Evolutionary conservation across 768 basidiomycete species (phyloP).

Genomic region (Collybia sordida): DNA sequence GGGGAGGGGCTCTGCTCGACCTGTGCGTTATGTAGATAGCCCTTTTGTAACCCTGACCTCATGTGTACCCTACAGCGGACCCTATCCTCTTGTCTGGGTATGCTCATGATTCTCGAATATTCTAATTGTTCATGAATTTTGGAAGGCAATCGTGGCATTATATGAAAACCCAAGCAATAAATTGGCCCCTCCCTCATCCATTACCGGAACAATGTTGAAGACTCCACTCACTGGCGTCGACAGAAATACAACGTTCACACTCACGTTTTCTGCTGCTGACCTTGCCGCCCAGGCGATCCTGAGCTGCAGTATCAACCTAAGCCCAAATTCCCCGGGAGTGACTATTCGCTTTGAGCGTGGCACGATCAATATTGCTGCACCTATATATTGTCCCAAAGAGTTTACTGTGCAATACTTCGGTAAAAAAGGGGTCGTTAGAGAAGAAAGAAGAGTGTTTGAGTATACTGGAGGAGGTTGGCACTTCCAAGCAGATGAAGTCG

Average conservation of each 20-base stretch:
- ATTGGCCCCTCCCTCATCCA: conserved; percentile 48
- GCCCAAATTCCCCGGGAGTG: conserved; percentile 48
- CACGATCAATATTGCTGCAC: conserved; percentile 59
- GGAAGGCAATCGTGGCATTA: conserved; percentile 70
- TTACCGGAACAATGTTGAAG: conserved; percentile 75
- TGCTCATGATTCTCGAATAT: conserved; percentile 11
- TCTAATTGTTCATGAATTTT: background rate
- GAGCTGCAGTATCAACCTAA: conserved; percentile 63
- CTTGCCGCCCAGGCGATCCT: conserved; percentile 74
- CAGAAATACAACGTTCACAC: conserved; percentile 68
- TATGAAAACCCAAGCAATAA: conserved; percentile 82
- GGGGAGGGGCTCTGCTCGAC: conserved; percentile 83
- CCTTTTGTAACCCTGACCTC: background rate
- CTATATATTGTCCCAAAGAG: conserved; percentile 65
- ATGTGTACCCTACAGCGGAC: conserved; percentile 49
- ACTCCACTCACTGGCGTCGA: conserved; percentile 80
- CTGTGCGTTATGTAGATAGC: conserved; percentile 47
- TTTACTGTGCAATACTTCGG: conserved; percentile 66
- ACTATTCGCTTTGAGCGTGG: conserved; percentile 77
- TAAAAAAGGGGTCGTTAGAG: conserved; percentile 44
- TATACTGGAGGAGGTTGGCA: conserved; percentile 76
- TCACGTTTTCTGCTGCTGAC: conserved; percentile 61
- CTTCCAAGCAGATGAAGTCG: conserved; percentile 89
- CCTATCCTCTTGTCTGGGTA: conserved; percentile 83
- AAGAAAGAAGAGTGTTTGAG: conserved; percentile 59